Evolutionary conservation across 768 basidiomycete species (phyloP).

Genomic region (Leucocoprinus sp.): DNA sequence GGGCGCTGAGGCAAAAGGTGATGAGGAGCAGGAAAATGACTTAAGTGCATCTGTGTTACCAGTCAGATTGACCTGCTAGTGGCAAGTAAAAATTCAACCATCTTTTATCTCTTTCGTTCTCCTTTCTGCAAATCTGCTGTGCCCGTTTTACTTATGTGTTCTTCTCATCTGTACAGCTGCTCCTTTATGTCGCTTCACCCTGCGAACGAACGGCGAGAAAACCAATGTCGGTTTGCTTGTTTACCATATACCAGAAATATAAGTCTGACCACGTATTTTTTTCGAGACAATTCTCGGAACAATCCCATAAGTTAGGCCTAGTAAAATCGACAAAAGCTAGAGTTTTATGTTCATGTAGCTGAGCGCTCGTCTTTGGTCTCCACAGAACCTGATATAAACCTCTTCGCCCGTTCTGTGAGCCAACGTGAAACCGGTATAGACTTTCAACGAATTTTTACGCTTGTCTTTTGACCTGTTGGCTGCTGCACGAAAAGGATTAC

Average conservation of each 20-base stretch:
- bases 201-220: neutral
- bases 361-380: no score
- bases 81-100: slow-evolving; percentile 7
- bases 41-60: neutral
- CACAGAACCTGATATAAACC: no score
- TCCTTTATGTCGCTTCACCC: neutral
- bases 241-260: slow-evolving; percentile 6
- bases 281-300: neutral
- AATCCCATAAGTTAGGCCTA: neutral
- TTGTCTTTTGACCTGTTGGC: no score
- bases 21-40: slow-evolving; percentile 54
- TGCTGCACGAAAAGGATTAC: no score
- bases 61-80: slow-evolving; percentile 1
- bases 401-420: no score
- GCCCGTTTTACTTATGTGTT: slow-evolving; percentile 6
- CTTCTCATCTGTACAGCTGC: slow-evolving; percentile 5
- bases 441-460: no score
- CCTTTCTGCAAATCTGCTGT: neutral
- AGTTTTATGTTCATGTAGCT: no score
- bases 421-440: no score
- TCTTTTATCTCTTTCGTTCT: neutral
- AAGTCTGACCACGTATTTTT: slow-evolving; percentile 1
- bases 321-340: neutral
- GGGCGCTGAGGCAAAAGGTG: slow-evolving; percentile 77
- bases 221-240: neutral